Evolutionary conservation across 176 grass and related monocot species (phyloP).

Genomic region (Triticum urartu): DNA sequence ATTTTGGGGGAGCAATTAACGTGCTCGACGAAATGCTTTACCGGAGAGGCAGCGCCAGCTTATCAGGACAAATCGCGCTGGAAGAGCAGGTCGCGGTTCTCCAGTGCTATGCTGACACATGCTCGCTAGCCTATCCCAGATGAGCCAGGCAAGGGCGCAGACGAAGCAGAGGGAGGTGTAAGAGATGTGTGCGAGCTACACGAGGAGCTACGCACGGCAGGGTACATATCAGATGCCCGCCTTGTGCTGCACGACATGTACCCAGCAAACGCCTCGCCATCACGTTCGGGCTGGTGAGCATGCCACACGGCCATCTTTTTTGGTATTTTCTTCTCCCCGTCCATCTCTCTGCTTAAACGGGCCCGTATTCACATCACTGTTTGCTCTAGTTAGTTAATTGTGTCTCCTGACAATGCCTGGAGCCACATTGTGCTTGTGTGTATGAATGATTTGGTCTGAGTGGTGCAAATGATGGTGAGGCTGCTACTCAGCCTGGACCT

Average conservation of each 20-base stretch:
- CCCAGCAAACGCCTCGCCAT: slow-evolving; percentile 86
- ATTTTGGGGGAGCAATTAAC: slow-evolving; percentile 35
- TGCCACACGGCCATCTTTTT: slow-evolving; percentile 34
- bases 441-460: no score
- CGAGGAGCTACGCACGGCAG: slow-evolving; percentile 57
- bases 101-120: slow-evolving; percentile 39
- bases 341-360: no score
- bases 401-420: no score
- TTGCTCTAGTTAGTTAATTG: no score
- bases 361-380: no score
- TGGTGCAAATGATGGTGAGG: no score
- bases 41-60: not conserved
- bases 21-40: slow-evolving; percentile 51
- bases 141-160: not conserved
- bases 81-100: slow-evolving; percentile 35
- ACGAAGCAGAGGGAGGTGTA: slow-evolving; percentile 63
- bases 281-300: slow-evolving; percentile 77
- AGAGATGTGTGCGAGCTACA: slow-evolving; percentile 61
- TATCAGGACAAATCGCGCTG: slow-evolving; percentile 2
- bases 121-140: slow-evolving; percentile 53
- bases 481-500: no score
- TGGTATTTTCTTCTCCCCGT: no score
- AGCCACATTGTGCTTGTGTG: no score
- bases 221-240: slow-evolving; percentile 74
- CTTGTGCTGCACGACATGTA: slow-evolving; percentile 83